A percentile compares a stretch with the other conserved stretches of the same genome.
phyloP scores from a whole-genome alignment of 2,329 filamentous ascomycete genomes.

The Talaromyces amestolkiae region DNA sequence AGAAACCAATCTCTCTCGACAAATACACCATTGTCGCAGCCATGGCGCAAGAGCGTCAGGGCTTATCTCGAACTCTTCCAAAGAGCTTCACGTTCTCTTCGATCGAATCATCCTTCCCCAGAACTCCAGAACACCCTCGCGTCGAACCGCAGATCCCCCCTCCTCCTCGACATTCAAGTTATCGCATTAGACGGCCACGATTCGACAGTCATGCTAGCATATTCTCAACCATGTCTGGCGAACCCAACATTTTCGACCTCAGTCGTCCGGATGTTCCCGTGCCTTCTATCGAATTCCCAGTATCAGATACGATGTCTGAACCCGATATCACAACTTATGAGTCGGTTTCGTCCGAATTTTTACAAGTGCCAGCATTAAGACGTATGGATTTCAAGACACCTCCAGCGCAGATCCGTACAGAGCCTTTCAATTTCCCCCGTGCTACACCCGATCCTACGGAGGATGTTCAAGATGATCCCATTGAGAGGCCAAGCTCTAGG shows the following conservation, averaged over 20 bases:
- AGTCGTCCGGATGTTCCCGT: conserved; percentile 40
- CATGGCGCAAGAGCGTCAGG: conserved; percentile 41
- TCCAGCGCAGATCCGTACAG: conserved; percentile 44
- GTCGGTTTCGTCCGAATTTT: conserved; percentile 32
- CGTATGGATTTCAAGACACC: conserved; percentile 44
- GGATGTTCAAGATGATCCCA: conserved; percentile 38
- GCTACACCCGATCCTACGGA: conserved; percentile 33
- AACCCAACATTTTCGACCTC: conserved; percentile 34
- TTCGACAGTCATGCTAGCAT: conserved; percentile 40
- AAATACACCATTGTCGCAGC: conserved; percentile 16
- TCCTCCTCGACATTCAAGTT: conserved; percentile 45
- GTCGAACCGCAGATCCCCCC: conserved; percentile 43
- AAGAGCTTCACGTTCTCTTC: conserved; percentile 48
- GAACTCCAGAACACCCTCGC: conserved; percentile 43
- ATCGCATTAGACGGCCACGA: conserved; percentile 41
- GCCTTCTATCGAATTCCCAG: conserved; percentile 43
- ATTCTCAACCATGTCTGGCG: conserved; percentile 33
- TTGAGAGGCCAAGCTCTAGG: conserved; percentile 56
- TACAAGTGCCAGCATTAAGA: conserved; percentile 40
- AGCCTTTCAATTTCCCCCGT: conserved; percentile 32
- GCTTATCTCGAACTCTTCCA: conserved; percentile 46
- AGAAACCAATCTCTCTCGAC: background rate
- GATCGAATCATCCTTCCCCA: conserved; percentile 35
- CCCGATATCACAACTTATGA: conserved; percentile 27
- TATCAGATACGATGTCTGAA: conserved; percentile 29